phyloP scores from a whole-genome alignment of 768 basidiomycete genomes.

The Megacollybia marginata region DNA sequence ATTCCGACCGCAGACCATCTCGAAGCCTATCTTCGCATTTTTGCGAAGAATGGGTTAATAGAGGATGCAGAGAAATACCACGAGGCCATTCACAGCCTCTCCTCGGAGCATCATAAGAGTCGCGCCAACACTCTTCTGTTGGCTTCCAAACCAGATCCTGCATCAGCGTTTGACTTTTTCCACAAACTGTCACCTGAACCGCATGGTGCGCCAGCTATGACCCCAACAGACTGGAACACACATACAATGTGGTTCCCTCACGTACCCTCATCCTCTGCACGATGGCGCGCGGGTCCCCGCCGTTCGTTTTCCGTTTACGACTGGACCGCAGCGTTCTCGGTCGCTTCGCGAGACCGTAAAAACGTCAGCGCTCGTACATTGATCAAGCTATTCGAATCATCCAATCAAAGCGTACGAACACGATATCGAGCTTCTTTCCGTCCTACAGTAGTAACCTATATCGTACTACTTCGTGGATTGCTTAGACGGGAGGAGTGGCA shows the following conservation, averaged over 20 bases:
- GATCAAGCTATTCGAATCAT: neutral
- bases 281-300: neutral
- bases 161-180: slow-evolving; percentile 43
- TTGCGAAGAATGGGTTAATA: slow-evolving; percentile 35
- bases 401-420: neutral
- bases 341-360: neutral
- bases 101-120: neutral
- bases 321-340: neutral
- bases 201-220: too few relatives aligned
- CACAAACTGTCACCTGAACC: slow-evolving; percentile 17
- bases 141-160: slow-evolving; percentile 30
- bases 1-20: slow-evolving; percentile 36
- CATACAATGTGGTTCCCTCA: slow-evolving; percentile 1
- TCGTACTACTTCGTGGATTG: slow-evolving; percentile 47
- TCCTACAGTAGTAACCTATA: slow-evolving; percentile 42
- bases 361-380: neutral
- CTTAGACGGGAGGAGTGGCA: slow-evolving; percentile 31
- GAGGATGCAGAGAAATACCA: slow-evolving; percentile 33
- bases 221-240: neutral
- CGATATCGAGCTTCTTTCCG: slow-evolving; percentile 14
- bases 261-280: too few relatives aligned
- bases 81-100: slow-evolving; percentile 23
- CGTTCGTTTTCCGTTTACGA: neutral
- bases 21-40: slow-evolving; percentile 41
- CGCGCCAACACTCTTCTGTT: slow-evolving; percentile 24